Conservation (phyloP, 768 basidiomycete species). For the Galerina sulciceps region DNA sequence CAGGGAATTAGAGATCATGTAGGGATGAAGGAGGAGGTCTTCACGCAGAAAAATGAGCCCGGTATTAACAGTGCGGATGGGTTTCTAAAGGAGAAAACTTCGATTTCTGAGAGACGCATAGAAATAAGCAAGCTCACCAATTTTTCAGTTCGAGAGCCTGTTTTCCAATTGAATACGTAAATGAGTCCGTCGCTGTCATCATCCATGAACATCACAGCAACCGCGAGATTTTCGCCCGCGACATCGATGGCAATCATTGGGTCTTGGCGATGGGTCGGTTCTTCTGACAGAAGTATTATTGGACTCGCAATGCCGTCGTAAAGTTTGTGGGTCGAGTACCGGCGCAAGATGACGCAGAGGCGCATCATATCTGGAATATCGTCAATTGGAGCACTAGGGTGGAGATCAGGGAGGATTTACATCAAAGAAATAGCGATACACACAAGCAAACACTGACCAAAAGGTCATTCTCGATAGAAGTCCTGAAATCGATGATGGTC, state of each 20-base stretch:
- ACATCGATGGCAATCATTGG: not conserved
- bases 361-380: not conserved
- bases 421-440: not conserved
- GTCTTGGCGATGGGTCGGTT: not conserved
- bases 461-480: slow-evolving; percentile 24
- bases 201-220: not conserved
- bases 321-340: slow-evolving; percentile 18
- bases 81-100: not conserved
- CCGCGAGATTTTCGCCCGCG: not conserved
- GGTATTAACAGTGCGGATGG: slow-evolving; percentile 1
- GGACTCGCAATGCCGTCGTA: slow-evolving; percentile 11
- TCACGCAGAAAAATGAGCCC: slow-evolving; percentile 19
- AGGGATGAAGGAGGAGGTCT: slow-evolving; percentile 14
- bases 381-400: not conserved
- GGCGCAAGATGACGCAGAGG: slow-evolving; percentile 14
- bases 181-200: not conserved
- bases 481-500: slow-evolving; percentile 21
- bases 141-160: slow-evolving; percentile 5
- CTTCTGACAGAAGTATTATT: not conserved
- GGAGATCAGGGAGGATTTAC: not conserved
- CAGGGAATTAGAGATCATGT: not conserved
- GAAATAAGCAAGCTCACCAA: not conserved
- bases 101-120: not conserved
- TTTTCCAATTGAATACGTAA: slow-evolving; percentile 17
- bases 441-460: no score